Evolutionary conservation across 768 basidiomycete species (phyloP).

Genomic region (Neoboletus subvelutipes): DNA sequence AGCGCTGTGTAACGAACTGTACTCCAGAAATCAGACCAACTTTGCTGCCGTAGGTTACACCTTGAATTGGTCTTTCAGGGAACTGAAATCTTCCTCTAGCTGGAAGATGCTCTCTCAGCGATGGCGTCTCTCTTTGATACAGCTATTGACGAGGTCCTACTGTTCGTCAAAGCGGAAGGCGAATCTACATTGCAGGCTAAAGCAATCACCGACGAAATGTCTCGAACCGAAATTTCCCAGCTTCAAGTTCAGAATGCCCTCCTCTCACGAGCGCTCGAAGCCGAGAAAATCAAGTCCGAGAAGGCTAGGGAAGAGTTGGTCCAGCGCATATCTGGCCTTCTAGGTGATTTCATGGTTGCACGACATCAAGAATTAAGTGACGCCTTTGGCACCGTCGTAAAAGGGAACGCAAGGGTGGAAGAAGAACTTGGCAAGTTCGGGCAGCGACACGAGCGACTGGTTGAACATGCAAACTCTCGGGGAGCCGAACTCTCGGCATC

Average conservation of each 20-base stretch:
- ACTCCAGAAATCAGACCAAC: constrained; percentile 42
- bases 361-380: constrained; percentile 66
- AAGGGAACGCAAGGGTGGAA: constrained; percentile 56
- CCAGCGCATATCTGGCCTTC: constrained; percentile 68
- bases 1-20: constrained; percentile 46
- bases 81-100: constrained; percentile 27
- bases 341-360: constrained; percentile 67
- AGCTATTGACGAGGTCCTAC: constrained; percentile 55
- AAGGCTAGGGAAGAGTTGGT: constrained; percentile 71
- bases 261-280: constrained; percentile 58
- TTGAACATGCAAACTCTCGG: constrained; percentile 42
- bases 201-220: constrained; percentile 44
- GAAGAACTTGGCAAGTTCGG: constrained; percentile 47
- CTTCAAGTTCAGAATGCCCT: constrained; percentile 70
- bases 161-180: constrained; percentile 56
- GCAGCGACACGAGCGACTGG: constrained; percentile 47
- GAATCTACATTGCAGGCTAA: constrained; percentile 51
- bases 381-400: constrained; percentile 51
- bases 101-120: constrained; percentile 57
- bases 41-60: constrained; percentile 42
- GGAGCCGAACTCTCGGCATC: constrained; percentile 41
- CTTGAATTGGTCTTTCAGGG: background rate
- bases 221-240: constrained; percentile 53
- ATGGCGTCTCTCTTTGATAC: constrained; percentile 61
- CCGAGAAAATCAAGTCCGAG: constrained; percentile 65